Conservation (phyloP, 2,329 filamentous ascomycete genomes). For the Neobulgaria alba region DNA sequence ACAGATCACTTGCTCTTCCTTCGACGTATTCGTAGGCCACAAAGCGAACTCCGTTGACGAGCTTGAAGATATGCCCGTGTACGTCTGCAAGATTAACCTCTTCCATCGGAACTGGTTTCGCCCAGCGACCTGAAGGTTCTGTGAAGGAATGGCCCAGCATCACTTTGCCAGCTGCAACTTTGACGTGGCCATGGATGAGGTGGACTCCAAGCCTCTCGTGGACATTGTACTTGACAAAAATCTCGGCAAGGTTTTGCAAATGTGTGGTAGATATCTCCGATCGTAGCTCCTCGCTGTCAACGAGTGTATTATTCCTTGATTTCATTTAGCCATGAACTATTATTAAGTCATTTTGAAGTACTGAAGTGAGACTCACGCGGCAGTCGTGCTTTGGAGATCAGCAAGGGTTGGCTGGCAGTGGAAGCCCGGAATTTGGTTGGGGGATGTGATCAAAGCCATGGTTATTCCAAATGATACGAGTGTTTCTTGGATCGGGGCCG, state of each 20-base stretch:
- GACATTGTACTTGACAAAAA: conserved; percentile 1
- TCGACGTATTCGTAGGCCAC: not conserved
- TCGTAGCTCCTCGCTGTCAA: no score
- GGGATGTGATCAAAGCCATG: conserved; percentile 1
- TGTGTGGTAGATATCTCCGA: no score
- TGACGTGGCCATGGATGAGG: conserved; percentile 2
- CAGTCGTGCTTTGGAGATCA: not conserved
- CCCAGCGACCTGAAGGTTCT: no score
- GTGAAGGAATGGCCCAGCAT: not conserved
- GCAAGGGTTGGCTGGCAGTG: not conserved
- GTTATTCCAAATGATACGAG: conserved; percentile 1
- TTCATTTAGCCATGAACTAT: no score
- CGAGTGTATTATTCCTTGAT: no score
- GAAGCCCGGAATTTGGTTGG: not conserved
- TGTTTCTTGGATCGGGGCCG: not conserved
- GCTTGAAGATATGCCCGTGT: not conserved
- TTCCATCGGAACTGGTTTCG: conserved; percentile 15
- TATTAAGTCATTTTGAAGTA: no score
- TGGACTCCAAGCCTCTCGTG: conserved; percentile 2
- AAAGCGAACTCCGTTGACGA: no score
- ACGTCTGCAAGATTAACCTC: not conserved
- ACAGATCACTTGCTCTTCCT: not conserved
- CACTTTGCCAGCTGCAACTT: conserved; percentile 1
- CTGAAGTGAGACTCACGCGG: not conserved
- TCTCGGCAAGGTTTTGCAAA: conserved; percentile 3